Evolutionary conservation across 371 early-diverging fungal species (phyloP).

Genomic region (Apophysomyces ossiformis): DNA sequence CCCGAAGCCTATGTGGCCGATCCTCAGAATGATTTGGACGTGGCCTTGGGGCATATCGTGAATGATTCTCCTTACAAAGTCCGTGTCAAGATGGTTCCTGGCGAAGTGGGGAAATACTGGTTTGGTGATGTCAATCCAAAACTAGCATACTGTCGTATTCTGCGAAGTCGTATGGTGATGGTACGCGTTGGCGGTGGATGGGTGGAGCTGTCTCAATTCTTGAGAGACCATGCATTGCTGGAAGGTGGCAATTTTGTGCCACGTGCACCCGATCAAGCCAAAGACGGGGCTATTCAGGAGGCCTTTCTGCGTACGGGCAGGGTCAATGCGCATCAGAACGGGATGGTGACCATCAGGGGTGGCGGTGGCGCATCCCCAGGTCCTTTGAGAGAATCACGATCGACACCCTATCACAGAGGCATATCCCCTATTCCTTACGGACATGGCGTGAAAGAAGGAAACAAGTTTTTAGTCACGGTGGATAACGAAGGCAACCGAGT

Average conservation of each 20-base stretch:
- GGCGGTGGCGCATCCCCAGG: constrained; percentile 17
- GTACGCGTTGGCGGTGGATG: constrained; percentile 82
- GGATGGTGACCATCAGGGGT: constrained; percentile 26
- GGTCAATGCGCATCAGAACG: not conserved
- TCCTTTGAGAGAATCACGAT: constrained; percentile 35
- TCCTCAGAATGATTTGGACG: constrained; percentile 68
- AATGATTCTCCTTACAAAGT: constrained; percentile 56
- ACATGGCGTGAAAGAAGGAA: constrained; percentile 52
- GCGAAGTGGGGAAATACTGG: constrained; percentile 72
- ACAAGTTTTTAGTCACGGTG: constrained; percentile 50
- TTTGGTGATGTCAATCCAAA: constrained; percentile 75
- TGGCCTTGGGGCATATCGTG: constrained; percentile 69
- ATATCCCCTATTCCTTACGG: constrained; percentile 31
- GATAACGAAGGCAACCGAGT: constrained; percentile 51
- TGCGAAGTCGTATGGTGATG: constrained; percentile 74
- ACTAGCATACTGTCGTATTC: constrained; percentile 71
- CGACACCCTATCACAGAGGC: constrained; percentile 42
- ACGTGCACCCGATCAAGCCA: constrained; percentile 1
- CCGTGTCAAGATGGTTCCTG: constrained; percentile 53
- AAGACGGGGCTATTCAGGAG: constrained; percentile 19
- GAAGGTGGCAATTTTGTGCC: constrained; percentile 27
- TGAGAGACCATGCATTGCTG: constrained; percentile 48
- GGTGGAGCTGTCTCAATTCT: constrained; percentile 69
- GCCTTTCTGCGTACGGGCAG: constrained; percentile 29
- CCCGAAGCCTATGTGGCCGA: constrained; percentile 63